phyloP scores from a whole-genome alignment of 2,329 filamentous ascomycete species.

The Alternaria solani region DNA sequence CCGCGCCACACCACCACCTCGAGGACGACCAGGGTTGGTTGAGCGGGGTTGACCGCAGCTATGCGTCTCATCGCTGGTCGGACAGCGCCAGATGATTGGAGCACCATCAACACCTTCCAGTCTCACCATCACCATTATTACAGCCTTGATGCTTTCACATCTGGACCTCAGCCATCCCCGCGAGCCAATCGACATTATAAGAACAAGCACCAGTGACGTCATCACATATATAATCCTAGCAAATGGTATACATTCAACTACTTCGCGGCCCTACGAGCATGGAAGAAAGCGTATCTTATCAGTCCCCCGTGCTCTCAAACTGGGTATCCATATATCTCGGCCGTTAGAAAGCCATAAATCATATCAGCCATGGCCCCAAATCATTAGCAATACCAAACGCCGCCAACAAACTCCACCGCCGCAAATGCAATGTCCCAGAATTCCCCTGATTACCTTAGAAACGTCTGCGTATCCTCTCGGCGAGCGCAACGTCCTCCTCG shows the following conservation, averaged over 20 bases:
- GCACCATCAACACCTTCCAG: slow-evolving; percentile 10
- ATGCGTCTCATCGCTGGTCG: slow-evolving; percentile 17
- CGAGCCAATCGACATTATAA: not conserved
- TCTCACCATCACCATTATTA: slow-evolving; percentile 2
- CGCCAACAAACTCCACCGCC: slow-evolving; percentile 12
- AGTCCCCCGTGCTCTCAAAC: slow-evolving; percentile 19
- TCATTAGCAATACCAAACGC: slow-evolving; percentile 11
- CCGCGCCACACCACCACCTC: not conserved
- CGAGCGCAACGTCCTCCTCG: slow-evolving; percentile 38
- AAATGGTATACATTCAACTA: slow-evolving; percentile 9
- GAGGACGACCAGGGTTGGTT: not conserved
- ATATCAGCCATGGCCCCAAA: slow-evolving; percentile 16
- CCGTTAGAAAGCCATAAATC: slow-evolving; percentile 33
- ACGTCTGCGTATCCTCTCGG: slow-evolving; percentile 39
- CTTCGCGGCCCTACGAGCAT: slow-evolving; percentile 7
- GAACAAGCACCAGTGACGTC: slow-evolving; percentile 8
- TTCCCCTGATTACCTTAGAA: slow-evolving; percentile 21
- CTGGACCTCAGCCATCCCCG: not conserved
- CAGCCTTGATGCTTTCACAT: not conserved
- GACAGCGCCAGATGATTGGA: slow-evolving; percentile 18
- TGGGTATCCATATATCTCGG: slow-evolving; percentile 39
- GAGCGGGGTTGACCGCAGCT: slow-evolving; percentile 15
- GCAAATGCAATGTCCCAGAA: slow-evolving; percentile 11
- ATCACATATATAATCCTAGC: slow-evolving; percentile 1
- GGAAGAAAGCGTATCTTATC: slow-evolving; percentile 6